Evolutionary conservation across 1,139 yeast genomes (phyloP).

Genomic region (Diutina pseudorugosa): DNA sequence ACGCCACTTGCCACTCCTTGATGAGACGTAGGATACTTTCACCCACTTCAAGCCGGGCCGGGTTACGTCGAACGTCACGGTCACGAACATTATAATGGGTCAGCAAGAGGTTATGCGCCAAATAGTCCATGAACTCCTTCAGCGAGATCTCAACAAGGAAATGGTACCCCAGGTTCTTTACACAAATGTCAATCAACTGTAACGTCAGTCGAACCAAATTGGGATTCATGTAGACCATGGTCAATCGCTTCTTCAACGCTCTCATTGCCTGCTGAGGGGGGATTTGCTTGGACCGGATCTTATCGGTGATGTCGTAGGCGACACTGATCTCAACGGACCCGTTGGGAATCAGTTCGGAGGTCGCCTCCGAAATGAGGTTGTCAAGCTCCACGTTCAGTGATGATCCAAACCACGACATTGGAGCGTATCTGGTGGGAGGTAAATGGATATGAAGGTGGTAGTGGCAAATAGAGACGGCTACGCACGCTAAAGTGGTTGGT

Average conservation of each 20-base stretch:
- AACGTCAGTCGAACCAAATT: conserved; percentile 66
- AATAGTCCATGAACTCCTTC: conserved; percentile 75
- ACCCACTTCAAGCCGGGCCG: conserved; percentile 44
- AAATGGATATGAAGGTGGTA: neutral
- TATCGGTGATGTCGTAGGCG: conserved; percentile 81
- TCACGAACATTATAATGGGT: conserved; percentile 17
- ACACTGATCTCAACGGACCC: conserved; percentile 78
- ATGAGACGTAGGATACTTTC: conserved; percentile 48
- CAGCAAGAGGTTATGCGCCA: conserved; percentile 30
- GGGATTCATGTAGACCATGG: conserved; percentile 52
- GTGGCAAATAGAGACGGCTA: neutral
- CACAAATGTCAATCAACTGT: conserved; percentile 72
- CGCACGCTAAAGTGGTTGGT: neutral
- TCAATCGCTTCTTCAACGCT: conserved; percentile 60
- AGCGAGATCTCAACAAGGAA: conserved; percentile 71
- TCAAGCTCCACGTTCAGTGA: conserved; percentile 43
- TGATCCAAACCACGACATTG: conserved; percentile 54
- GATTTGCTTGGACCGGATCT: conserved; percentile 75
- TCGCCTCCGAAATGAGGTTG: conserved; percentile 59
- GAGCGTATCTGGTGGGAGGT: neutral
- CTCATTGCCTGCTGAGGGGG: conserved; percentile 80
- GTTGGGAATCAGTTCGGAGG: conserved; percentile 81
- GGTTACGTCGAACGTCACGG: conserved; percentile 13
- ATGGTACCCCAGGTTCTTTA: conserved; percentile 87
- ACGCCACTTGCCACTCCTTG: conserved; percentile 69